Conservation (phyloP, 306 rosid species). For the Fragaria ananassa region DNA sequence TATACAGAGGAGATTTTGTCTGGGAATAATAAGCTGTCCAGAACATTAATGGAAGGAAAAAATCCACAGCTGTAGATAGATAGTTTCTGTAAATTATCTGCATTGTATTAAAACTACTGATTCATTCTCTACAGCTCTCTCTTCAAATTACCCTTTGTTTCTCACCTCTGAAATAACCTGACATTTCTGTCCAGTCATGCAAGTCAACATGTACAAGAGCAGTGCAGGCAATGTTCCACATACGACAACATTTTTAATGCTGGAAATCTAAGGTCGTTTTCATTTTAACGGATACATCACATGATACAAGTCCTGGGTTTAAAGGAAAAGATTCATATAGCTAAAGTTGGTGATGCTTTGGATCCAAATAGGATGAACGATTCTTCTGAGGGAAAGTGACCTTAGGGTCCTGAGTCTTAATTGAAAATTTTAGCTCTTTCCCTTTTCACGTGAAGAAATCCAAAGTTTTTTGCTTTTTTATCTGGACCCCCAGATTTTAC, state of each 20-base stretch:
- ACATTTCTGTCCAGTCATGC: not conserved
- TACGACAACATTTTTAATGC: slow-evolving; percentile 7
- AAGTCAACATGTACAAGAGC: not conserved
- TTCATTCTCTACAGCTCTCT: not conserved
- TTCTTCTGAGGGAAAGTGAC: slow-evolving; percentile 5
- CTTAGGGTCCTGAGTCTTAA: not conserved
- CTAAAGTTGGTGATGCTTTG: not conserved
- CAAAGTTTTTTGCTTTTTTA: not conserved
- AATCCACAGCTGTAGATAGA: not conserved
- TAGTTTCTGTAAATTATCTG: slow-evolving; percentile 15
- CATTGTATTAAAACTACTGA: not conserved
- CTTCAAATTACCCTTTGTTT: not conserved
- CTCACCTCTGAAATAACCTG: not conserved
- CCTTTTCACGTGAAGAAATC: not conserved
- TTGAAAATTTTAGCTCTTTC: not conserved
- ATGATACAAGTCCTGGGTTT: not conserved
- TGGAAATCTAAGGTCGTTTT: not conserved
- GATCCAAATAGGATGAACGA: not conserved
- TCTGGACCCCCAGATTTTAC: slow-evolving; percentile 1
- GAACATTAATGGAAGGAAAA: slow-evolving; percentile 4
- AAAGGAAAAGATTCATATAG: not conserved
- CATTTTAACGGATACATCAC: not conserved
- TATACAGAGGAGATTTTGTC: slow-evolving; percentile 52
- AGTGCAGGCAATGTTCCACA: not conserved
- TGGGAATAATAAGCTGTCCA: slow-evolving; percentile 29